These are phyloP conservation scores for Telfairia occidentalis DNA, from an alignment of 331 rosid genomes.

Conservation along the genomic window DNA sequence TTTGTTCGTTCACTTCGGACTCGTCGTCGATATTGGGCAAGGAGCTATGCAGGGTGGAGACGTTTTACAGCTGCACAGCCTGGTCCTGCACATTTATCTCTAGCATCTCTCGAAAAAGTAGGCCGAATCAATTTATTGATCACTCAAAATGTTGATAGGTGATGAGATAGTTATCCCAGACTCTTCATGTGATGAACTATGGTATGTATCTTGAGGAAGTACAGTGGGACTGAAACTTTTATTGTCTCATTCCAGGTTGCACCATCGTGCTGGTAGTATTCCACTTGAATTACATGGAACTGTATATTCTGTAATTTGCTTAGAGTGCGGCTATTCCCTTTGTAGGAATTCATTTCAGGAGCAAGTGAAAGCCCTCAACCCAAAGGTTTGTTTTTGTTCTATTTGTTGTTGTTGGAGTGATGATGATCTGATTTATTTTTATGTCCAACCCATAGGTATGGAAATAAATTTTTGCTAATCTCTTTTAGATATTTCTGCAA, in stretches of 20 bases:
- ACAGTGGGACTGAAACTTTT: conserved; percentile 17
- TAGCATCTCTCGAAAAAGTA: conserved; percentile 63
- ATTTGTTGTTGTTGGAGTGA: neutral
- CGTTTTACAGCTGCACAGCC: conserved; percentile 62
- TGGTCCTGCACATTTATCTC: conserved; percentile 55
- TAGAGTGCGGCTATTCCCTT: conserved; percentile 61
- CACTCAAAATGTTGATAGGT: conserved; percentile 95
- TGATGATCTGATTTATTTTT: neutral
- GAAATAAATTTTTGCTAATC: neutral
- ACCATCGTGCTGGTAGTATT: conserved; percentile 89
- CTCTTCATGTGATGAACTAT: neutral
- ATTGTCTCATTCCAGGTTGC: conserved; percentile 47
- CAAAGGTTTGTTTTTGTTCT: conserved; percentile 45
- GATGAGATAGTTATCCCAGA: neutral
- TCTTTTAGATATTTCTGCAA: neutral
- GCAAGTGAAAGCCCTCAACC: conserved; percentile 67
- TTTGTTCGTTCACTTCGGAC: conserved; percentile 60
- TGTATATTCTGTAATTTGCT: conserved; percentile 67
- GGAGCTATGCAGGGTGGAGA: conserved; percentile 97
- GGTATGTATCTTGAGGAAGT: conserved; percentile 17
- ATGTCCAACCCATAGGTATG: neutral
- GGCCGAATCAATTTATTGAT: conserved; percentile 55
- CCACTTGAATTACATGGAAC: conserved; percentile 95
- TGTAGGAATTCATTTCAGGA: conserved; percentile 67
- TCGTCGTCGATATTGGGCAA: conserved; percentile 86